Evolutionary conservation across 306 rosid genomes (phyloP).

Genomic region (Clitoria ternatea): DNA sequence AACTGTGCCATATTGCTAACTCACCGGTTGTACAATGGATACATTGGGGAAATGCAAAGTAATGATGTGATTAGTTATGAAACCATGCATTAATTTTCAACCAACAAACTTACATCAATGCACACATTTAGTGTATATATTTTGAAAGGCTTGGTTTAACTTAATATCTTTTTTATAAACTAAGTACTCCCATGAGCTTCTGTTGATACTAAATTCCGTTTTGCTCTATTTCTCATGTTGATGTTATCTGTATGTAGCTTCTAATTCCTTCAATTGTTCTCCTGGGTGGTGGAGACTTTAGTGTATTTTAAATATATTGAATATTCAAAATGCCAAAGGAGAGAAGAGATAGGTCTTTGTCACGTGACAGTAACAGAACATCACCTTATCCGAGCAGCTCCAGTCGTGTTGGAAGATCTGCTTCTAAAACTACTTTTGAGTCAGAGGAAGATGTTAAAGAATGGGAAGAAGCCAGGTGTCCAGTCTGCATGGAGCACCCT

Average conservation of each 20-base stretch:
- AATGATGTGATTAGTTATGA: background rate
- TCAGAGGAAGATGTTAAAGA: constrained; percentile 59
- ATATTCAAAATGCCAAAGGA: constrained; percentile 76
- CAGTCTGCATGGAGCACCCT: constrained; percentile 98
- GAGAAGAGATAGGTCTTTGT: constrained; percentile 81
- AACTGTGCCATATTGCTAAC: background rate
- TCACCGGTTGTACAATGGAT: background rate
- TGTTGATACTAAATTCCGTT: background rate
- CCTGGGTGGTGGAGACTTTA: constrained; percentile 19
- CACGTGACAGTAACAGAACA: constrained; percentile 64
- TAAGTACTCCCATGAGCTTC: background rate
- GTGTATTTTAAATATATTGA: constrained; percentile 16
- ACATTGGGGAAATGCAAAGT: background rate
- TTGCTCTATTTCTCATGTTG: constrained; percentile 18
- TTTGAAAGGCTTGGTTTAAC: background rate
- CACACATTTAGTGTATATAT: background rate
- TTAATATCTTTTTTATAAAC: background rate
- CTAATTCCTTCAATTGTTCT: constrained; percentile 3
- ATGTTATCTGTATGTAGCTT: constrained; percentile 26
- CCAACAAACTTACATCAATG: background rate
- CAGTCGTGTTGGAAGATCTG: constrained; percentile 38
- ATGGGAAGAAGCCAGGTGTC: constrained; percentile 98
- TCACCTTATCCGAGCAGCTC: constrained; percentile 85
- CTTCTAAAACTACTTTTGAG: constrained; percentile 43
- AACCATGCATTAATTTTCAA: background rate